These are phyloP conservation scores for Neopestalotiopsis sp. DNA, from an alignment of 2,329 filamentous ascomycete genomes.

Conservation along the genomic window DNA sequence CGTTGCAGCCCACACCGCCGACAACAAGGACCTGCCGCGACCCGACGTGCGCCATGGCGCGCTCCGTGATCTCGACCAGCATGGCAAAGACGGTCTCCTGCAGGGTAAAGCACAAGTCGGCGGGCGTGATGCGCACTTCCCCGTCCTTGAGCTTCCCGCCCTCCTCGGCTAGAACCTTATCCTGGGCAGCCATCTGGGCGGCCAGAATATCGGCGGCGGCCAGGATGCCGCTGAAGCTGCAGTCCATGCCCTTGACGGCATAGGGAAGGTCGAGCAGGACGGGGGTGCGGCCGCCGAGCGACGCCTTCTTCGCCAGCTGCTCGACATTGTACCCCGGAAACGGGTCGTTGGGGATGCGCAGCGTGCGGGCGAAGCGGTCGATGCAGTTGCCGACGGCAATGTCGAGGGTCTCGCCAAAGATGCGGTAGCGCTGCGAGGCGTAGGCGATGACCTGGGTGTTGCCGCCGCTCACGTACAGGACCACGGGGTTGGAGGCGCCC, in stretches of 20 bases:
- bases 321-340: slow-evolving; percentile 98
- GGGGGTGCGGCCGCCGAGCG: slow-evolving; percentile 52
- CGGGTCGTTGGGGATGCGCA: slow-evolving; percentile 92
- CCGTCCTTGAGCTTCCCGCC: slow-evolving; percentile 42
- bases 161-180: slow-evolving; percentile 36
- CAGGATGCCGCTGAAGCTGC: slow-evolving; percentile 91
- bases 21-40: slow-evolving; percentile 91
- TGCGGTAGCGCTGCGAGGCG: slow-evolving; percentile 90
- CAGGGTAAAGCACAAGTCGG: slow-evolving; percentile 89
- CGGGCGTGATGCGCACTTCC: slow-evolving; percentile 70
- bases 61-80: slow-evolving; percentile 97
- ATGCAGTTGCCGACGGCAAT: slow-evolving; percentile 98
- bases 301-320: slow-evolving; percentile 76
- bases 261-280: slow-evolving; percentile 86
- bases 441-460: slow-evolving; percentile 99
- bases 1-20: slow-evolving; percentile 93
- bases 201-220: slow-evolving; percentile 83
- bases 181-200: slow-evolving; percentile 60
- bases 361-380: slow-evolving; percentile 90
- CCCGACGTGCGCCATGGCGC: slow-evolving; percentile 97
- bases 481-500: slow-evolving; percentile 86
- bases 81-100: slow-evolving; percentile 97
- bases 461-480: slow-evolving; percentile 92
- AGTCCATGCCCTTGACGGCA: slow-evolving; percentile 98
- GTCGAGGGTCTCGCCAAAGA: slow-evolving; percentile 96